phyloP scores from a whole-genome alignment of 345 rosid genomes.

The Carallia pectinifolia region DNA sequence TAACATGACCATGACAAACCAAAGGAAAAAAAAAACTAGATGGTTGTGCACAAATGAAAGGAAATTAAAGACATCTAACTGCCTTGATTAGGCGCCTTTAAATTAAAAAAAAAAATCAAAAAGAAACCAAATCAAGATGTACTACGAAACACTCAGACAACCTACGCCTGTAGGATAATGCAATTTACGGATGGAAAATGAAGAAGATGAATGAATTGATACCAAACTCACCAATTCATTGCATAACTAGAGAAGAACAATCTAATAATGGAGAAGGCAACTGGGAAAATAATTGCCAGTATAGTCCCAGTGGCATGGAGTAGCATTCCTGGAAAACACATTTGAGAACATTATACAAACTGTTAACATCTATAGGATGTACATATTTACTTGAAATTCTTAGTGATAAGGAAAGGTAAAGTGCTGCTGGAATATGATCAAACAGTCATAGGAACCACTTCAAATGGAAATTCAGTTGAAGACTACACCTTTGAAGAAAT shows the following conservation, averaged over 20 bases:
- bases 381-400: not conserved
- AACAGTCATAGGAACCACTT: not conserved
- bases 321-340: constrained; percentile 58
- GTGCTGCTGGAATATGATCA: not conserved
- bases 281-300: constrained; percentile 68
- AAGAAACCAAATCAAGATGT: too few species aligned
- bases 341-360: constrained; percentile 18
- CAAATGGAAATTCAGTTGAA: constrained; percentile 6
- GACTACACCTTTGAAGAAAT: constrained; percentile 67
- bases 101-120: too few species aligned
- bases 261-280: constrained; percentile 68
- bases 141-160: too few species aligned
- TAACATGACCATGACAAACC: not conserved
- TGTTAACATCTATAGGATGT: not conserved
- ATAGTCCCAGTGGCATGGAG: constrained; percentile 62
- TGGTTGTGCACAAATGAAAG: not conserved
- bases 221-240: constrained; percentile 74
- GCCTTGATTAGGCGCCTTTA: too few species aligned
- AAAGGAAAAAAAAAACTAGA: not conserved
- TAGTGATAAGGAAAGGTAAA: not conserved
- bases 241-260: constrained; percentile 61
- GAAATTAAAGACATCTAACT: too few species aligned
- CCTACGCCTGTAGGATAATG: too few species aligned
- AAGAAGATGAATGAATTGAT: constrained; percentile 4
- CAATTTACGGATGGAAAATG: not conserved